These are phyloP conservation scores for Cucumis cinereus DNA, from an alignment of 306 rosid genomes.

Conservation along the genomic window DNA sequence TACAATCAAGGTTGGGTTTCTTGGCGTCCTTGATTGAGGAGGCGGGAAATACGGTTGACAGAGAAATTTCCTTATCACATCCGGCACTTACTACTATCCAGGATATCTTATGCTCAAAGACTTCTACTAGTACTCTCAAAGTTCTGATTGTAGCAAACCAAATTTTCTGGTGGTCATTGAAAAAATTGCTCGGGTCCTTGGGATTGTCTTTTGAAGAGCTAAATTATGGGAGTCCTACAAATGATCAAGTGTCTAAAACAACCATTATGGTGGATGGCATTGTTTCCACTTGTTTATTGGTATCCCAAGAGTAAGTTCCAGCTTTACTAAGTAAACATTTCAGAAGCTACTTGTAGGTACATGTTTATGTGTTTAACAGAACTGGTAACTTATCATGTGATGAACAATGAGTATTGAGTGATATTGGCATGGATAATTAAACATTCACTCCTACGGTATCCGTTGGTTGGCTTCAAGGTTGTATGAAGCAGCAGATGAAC, in stretches of 20 bases:
- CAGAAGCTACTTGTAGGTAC: not conserved
- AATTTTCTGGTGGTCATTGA: conserved; percentile 46
- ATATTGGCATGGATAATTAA: not conserved
- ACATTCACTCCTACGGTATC: not conserved
- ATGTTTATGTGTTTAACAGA: not conserved
- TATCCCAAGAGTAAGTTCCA: conserved; percentile 34
- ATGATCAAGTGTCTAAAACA: conserved; percentile 9
- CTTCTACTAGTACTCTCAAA: conserved; percentile 18
- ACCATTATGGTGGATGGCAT: conserved; percentile 17
- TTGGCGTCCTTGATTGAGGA: conserved; percentile 36
- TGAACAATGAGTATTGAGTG: not conserved
- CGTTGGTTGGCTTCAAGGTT: not conserved
- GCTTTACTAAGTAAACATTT: conserved; percentile 1
- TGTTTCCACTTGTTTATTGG: conserved; percentile 35
- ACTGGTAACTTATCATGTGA: not conserved
- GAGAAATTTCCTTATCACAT: conserved; percentile 24
- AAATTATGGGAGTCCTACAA: conserved; percentile 1
- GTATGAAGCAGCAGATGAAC: not conserved
- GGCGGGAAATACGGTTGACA: conserved; percentile 23
- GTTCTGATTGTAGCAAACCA: conserved; percentile 41
- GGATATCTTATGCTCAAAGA: conserved; percentile 29
- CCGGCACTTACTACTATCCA: conserved; percentile 31
- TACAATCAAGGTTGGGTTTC: conserved; percentile 33
- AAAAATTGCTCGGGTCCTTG: conserved; percentile 28
- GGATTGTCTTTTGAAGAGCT: conserved; percentile 36